These are phyloP conservation scores for Pyrenophora seminiperda DNA, from an alignment of 2,329 filamentous ascomycete genomes.

Conservation along the genomic window DNA sequence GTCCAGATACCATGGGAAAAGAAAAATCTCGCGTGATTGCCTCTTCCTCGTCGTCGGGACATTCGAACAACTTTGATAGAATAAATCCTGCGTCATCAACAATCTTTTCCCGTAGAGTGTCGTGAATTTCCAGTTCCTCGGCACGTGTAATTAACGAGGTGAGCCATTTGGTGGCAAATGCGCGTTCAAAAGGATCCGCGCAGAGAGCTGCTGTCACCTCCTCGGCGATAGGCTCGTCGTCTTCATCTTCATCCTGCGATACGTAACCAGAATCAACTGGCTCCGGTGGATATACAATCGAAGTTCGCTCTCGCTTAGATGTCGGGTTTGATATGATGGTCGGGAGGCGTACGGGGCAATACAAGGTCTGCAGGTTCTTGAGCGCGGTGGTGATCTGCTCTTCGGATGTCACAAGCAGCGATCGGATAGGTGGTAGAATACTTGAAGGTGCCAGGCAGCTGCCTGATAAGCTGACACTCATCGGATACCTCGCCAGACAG, in stretches of 20 bases:
- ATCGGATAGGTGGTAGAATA: conserved; percentile 38
- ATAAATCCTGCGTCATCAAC: conserved; percentile 44
- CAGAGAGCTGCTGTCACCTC: conserved; percentile 38
- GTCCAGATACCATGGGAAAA: conserved; percentile 23
- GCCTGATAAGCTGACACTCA: conserved; percentile 32
- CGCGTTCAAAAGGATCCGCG: conserved; percentile 41
- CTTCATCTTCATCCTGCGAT: conserved; percentile 41
- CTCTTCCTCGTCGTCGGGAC: conserved; percentile 30
- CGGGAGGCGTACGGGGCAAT: conserved; percentile 44
- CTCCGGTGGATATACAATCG: conserved; percentile 24
- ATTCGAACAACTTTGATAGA: conserved; percentile 39
- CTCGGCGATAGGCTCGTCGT: conserved; percentile 24
- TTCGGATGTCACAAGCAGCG: conserved; percentile 28
- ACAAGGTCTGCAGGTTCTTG: conserved; percentile 36
- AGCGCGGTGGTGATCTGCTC: conserved; percentile 31
- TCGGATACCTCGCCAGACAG: conserved; percentile 21
- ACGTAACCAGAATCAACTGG: conserved; percentile 45
- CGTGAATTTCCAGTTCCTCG: conserved; percentile 34
- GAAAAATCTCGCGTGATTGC: conserved; percentile 41
- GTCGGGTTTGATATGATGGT: conserved; percentile 19
- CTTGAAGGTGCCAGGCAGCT: conserved; percentile 42
- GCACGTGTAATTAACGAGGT: conserved; percentile 38
- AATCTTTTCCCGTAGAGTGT: conserved; percentile 29
- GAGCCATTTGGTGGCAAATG: conserved; percentile 41
- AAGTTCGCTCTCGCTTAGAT: conserved; percentile 17